Evolutionary conservation across 1,284 basidiomycete species (phyloP).

Genomic region (Boletellus deceptivus): DNA sequence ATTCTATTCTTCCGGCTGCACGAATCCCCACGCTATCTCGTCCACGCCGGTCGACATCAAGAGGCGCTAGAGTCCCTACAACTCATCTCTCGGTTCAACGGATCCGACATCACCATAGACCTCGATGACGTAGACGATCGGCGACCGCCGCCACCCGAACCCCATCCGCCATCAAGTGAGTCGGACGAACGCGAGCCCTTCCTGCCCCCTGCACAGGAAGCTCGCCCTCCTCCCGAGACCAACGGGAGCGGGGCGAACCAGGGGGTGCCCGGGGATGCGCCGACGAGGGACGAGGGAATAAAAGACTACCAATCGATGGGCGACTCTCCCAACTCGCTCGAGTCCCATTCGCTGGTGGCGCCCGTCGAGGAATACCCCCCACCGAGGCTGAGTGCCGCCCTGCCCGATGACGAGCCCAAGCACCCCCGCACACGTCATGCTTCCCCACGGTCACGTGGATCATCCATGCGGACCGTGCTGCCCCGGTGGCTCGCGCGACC

Average conservation of each 20-base stretch:
- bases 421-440: constrained; percentile 7
- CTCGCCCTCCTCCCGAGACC: constrained; percentile 1
- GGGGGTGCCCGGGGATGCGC: constrained; percentile 5
- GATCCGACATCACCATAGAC: constrained; percentile 61
- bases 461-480: constrained; percentile 35
- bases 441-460: constrained; percentile 12
- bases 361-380: constrained; percentile 34
- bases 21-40: constrained; percentile 91
- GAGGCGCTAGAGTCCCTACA: constrained; percentile 83
- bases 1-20: constrained; percentile 89
- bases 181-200: constrained; percentile 32
- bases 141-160: constrained; percentile 17
- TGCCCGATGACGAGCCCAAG: constrained; percentile 20
- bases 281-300: constrained; percentile 20
- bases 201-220: constrained; percentile 23
- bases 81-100: constrained; percentile 84
- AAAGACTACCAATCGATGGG: constrained; percentile 42
- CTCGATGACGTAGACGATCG: constrained; percentile 71
- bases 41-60: constrained; percentile 75
- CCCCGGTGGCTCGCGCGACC: constrained; percentile 51
- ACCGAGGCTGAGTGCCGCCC: constrained; percentile 10
- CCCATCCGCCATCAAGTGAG: constrained; percentile 12
- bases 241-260: constrained; percentile 13
- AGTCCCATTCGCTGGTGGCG: constrained; percentile 35
- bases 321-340: constrained; percentile 39